These are phyloP conservation scores for Quercus agrifolia DNA, from an alignment of 306 rosid genomes.

Conservation along the genomic window DNA sequence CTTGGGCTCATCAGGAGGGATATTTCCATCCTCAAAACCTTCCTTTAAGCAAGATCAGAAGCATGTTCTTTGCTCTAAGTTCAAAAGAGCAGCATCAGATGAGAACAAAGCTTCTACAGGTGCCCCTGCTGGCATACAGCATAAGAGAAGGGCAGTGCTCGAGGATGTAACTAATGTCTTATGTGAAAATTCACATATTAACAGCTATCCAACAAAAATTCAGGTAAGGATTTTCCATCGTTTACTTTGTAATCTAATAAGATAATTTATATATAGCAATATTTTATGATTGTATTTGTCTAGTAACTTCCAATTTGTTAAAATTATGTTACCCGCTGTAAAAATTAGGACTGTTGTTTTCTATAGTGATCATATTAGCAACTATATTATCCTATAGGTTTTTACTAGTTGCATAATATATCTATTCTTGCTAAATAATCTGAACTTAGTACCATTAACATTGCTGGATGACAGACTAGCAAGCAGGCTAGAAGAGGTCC, in stretches of 20 bases:
- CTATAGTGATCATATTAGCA: not conserved
- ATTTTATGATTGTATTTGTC: not conserved
- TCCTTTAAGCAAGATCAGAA: constrained; percentile 41
- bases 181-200: constrained; percentile 7
- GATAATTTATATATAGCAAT: not conserved
- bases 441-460: constrained; percentile 18
- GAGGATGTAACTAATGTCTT: constrained; percentile 56
- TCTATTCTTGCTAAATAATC: not conserved
- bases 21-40: constrained; percentile 38
- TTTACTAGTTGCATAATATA: constrained; percentile 2
- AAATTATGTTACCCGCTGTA: not conserved
- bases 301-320: not conserved
- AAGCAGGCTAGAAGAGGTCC: constrained; percentile 41
- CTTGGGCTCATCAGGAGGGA: constrained; percentile 35
- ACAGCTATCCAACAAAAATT: constrained; percentile 26
- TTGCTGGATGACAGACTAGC: constrained; percentile 28
- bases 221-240: constrained; percentile 35
- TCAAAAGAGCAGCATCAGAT: constrained; percentile 54
- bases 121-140: constrained; percentile 37
- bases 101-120: constrained; percentile 33
- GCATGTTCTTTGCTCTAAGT: constrained; percentile 24
- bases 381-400: not conserved
- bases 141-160: constrained; percentile 72
- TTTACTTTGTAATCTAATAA: not conserved
- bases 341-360: not conserved